phyloP scores from a whole-genome alignment of 345 rosid genomes.

The Eucalyptus pauciflora region DNA sequence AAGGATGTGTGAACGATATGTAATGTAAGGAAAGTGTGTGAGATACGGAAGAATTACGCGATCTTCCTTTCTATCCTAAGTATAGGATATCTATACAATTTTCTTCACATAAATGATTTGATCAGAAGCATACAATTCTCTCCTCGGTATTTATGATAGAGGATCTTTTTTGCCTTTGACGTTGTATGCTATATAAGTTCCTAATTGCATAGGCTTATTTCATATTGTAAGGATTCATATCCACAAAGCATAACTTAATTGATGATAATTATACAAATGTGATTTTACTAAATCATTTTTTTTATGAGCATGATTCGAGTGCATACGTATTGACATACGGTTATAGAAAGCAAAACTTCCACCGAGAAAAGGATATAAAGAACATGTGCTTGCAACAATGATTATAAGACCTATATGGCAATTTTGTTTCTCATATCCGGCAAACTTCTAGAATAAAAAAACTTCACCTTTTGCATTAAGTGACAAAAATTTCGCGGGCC shows the following conservation, averaged over 20 bases:
- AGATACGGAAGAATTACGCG: background rate
- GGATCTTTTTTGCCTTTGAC: background rate
- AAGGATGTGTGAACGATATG: background rate
- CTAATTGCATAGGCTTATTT: background rate
- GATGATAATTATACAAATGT: background rate
- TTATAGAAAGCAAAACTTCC: background rate
- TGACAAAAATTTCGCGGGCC: background rate
- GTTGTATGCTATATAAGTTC: background rate
- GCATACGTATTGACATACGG: background rate
- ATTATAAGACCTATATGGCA: background rate
- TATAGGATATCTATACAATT: background rate
- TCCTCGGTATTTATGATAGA: too few relatives aligned
- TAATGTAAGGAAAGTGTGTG: background rate
- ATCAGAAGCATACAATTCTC: too few relatives aligned
- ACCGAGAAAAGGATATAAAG: background rate
- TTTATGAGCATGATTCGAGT: background rate
- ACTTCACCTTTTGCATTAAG: background rate
- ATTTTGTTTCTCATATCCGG: rapidly evolving
- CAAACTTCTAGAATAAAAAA: background rate
- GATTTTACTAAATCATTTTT: background rate
- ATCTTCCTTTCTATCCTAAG: background rate
- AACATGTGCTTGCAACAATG: background rate
- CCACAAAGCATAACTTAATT: background rate
- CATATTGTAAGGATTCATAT: background rate
- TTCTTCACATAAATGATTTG: background rate